Base-by-base conservation (phyloP, 1,284 basidiomycete species). In the Sporisorium exsertum region DNA sequence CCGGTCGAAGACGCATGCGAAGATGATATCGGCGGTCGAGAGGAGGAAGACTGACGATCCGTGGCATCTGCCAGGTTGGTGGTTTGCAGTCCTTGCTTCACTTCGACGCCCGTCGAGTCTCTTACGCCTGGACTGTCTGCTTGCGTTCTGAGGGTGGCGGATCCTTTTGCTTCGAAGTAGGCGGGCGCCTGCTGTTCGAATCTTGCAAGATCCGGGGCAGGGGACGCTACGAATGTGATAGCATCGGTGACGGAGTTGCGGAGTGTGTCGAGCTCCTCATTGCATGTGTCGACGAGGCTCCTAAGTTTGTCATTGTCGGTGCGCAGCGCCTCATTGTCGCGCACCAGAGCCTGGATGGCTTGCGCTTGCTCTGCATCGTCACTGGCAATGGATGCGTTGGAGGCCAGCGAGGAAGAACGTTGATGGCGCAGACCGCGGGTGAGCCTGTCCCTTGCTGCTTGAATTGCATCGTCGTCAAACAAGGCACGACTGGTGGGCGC, bases 241-340 rank as follows among this genome's bases (percentile, higher is more conserved):
- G 62, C 66, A 20, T 64, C 64, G 29, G 27, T 52, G 52, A 64
- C 64, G 2, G 66, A 62, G 49, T 65, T 72, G n/a, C 78, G 75
- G 9, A 81, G 47, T 1, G 61, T 42, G 9, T 73, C 72, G 18
- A 81, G 50, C 66, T 82, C 80, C 50, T 82, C 80, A 49, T 78
- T 79, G 53, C 65, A 64, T n/a, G 69, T 69, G 29, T 82, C 72
- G 43, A 83, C 72, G 13, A 79, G 58, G 18, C 27, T 55, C 26
- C 57, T 63, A 13, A 79, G 71, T 46, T 82, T 64, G 15, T 59
- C 53, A 12, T 76, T 70, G 50, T 81, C 77, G 33, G 24, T 54
- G 13, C 69, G 64, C 9, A 83, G 49, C 1, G 65, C 56, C 51
- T 79, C 79, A 32, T 81, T 83, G 47, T 82, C 81, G 24, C 60